phyloP scores from a whole-genome alignment of 202 grass and related monocot genomes.

The Carex arenaria region DNA sequence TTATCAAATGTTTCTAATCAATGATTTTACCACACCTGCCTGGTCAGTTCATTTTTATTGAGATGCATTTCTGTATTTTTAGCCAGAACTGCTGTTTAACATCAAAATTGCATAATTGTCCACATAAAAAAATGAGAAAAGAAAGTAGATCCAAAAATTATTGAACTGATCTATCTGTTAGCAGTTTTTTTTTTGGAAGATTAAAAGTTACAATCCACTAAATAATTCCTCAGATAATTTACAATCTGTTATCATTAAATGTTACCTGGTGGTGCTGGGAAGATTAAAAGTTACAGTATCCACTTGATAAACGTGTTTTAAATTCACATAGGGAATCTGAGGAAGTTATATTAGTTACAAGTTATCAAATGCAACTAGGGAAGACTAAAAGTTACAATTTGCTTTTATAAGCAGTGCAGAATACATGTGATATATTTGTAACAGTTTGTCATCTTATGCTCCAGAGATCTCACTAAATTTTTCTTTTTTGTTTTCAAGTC shows the following conservation, averaged over 20 bases:
- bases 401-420: too few species aligned
- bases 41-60: neutral
- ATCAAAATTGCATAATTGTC: neutral
- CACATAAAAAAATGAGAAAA: neutral
- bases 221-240: too few species aligned
- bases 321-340: too few species aligned
- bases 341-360: too few species aligned
- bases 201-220: too few species aligned
- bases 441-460: neutral
- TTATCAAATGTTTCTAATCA: constrained; percentile 9
- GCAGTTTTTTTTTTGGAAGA: neutral
- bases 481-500: neutral
- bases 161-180: neutral
- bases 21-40: neutral
- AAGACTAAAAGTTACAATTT: too few species aligned
- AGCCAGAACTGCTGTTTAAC: neutral
- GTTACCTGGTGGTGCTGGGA: too few species aligned
- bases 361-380: too few species aligned
- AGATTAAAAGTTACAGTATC: too few species aligned
- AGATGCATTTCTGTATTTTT: neutral
- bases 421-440: too few species aligned
- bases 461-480: neutral
- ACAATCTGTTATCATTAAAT: too few species aligned
- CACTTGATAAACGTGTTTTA: too few species aligned
- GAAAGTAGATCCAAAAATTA: neutral